Conservation (phyloP, 345 rosid species). For the Gossypium arboreum region DNA sequence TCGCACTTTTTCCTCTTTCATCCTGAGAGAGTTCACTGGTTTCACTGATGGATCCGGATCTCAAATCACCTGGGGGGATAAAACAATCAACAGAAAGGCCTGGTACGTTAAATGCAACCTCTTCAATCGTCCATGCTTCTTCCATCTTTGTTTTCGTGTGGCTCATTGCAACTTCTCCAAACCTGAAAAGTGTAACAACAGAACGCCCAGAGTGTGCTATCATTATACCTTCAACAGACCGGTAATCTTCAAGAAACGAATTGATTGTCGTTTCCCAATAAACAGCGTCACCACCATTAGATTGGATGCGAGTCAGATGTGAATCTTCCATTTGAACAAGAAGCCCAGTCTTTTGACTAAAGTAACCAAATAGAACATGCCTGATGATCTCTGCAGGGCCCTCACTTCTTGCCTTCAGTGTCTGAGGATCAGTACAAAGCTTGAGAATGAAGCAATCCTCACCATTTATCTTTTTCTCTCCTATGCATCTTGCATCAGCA, state of each 20-base stretch:
- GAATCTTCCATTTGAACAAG: constrained; percentile 85
- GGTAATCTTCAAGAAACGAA: constrained; percentile 75
- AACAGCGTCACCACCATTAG: constrained; percentile 72
- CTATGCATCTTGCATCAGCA: constrained; percentile 79
- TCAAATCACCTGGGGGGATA: constrained; percentile 86
- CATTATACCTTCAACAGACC: constrained; percentile 87
- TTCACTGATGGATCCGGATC: constrained; percentile 53
- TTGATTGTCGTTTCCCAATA: constrained; percentile 94
- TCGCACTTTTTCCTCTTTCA: constrained; percentile 49
- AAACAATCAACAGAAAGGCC: constrained; percentile 86
- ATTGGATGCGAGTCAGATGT: constrained; percentile 81
- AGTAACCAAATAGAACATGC: constrained; percentile 81
- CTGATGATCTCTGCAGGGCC: constrained; percentile 88
- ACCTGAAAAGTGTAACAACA: constrained; percentile 81
- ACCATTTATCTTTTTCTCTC: constrained; percentile 72
- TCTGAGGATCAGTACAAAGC: constrained; percentile 68
- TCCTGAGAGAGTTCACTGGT: constrained; percentile 65
- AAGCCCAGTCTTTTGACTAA: constrained; percentile 88
- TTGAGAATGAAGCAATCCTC: constrained; percentile 91
- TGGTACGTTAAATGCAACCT: constrained; percentile 89
- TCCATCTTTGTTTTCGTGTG: constrained; percentile 89
- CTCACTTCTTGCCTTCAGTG: constrained; percentile 75
- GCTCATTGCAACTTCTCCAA: constrained; percentile 87
- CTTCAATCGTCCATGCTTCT: constrained; percentile 92
- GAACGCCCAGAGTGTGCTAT: constrained; percentile 91